Conservation (phyloP, 768 basidiomycete genomes). For the Dioszegia hungarica region DNA sequence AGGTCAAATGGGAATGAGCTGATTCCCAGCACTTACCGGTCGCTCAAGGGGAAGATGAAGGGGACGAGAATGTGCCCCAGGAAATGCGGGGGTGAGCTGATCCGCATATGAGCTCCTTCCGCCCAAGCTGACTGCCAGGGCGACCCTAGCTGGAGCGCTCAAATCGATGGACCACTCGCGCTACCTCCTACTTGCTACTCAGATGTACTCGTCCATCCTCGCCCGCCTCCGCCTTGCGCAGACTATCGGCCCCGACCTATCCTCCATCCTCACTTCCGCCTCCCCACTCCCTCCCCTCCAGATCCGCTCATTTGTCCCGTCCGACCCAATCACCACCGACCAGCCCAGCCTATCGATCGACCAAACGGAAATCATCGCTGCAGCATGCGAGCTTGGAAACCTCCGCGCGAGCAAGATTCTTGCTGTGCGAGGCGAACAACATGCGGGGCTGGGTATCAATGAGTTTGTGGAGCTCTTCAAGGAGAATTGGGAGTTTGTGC, state of each 20-base stretch:
- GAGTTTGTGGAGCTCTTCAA: conserved; percentile 79
- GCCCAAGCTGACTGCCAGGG: conserved; percentile 13
- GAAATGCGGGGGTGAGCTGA: conserved; percentile 41
- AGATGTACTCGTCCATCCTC: conserved; percentile 61
- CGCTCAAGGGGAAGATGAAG: conserved; percentile 58
- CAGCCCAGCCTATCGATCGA: conserved; percentile 61
- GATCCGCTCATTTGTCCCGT: neutral
- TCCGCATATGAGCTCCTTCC: neutral
- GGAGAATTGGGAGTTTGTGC: conserved; percentile 82
- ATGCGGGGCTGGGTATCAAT: conserved; percentile 64
- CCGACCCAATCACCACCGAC: neutral
- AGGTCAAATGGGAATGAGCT: neutral
- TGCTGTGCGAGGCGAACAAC: conserved; percentile 68
- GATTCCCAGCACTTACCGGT: conserved; percentile 58
- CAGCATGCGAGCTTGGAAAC: conserved; percentile 80
- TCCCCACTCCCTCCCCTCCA: conserved; percentile 6
- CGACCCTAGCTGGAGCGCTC: conserved; percentile 57
- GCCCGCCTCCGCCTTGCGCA: conserved; percentile 66
- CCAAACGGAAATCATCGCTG: conserved; percentile 68
- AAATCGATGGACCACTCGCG: conserved; percentile 64
- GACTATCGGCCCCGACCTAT: conserved; percentile 51
- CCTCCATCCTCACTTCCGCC: conserved; percentile 16
- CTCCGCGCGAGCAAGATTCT: conserved; percentile 75
- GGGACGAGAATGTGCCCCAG: conserved; percentile 47
- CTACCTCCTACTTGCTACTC: conserved; percentile 61